These are phyloP conservation scores for Neocallimastix lanati DNA, from an alignment of 192 early-diverging fungal genomes.

Conservation along the genomic window DNA sequence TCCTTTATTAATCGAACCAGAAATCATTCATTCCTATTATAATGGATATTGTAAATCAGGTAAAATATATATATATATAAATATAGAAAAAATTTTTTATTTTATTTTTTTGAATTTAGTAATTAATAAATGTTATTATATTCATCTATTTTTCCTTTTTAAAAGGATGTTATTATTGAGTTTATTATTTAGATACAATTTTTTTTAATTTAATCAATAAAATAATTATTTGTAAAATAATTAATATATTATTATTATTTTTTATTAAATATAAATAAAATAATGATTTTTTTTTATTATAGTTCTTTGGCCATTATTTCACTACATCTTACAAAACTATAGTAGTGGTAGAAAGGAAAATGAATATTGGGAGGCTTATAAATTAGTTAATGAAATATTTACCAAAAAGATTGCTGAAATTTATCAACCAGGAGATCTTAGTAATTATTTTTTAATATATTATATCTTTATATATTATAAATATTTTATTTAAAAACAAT, in stretches of 20 bases:
- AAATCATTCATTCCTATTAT: background rate
- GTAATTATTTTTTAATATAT: conserved; percentile 20
- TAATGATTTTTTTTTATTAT: background rate
- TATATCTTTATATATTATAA: background rate
- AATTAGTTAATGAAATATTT: conserved; percentile 5
- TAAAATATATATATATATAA: background rate
- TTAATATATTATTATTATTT: no score
- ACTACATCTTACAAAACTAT: conserved; percentile 78
- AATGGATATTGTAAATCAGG: background rate
- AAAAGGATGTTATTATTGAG: no score
- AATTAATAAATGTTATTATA: no score
- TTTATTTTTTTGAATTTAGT: no score
- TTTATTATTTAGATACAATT: no score
- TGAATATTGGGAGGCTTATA: conserved; percentile 60
- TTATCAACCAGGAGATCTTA: conserved; percentile 59
- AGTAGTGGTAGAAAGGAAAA: conserved; percentile 34
- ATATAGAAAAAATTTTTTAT: no score
- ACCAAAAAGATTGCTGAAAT: conserved; percentile 12
- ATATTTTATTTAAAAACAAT: no score
- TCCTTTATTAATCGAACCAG: background rate
- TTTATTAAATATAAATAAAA: no score
- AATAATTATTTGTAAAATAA: no score
- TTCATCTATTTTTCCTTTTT: no score
- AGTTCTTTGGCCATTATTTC: conserved; percentile 89
- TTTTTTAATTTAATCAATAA: no score